Conservation (phyloP, 1,139 yeast species). For the Spencermartinsiella ligniputridi region DNA sequence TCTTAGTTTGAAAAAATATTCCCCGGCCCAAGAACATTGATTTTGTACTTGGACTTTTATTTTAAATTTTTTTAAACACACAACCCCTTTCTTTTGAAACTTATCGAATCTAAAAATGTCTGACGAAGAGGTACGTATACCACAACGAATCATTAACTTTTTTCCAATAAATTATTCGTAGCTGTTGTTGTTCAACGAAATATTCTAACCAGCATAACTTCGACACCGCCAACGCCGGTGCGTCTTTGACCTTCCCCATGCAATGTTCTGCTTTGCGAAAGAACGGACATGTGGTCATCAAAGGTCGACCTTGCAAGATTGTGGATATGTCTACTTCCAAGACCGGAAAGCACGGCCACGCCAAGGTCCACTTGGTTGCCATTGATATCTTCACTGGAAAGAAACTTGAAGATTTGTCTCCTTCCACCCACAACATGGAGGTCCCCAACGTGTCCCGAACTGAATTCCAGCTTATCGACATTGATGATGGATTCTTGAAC, state of each 20-base stretch:
- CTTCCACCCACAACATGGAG: constrained; percentile 99
- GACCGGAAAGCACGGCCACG: constrained; percentile 99
- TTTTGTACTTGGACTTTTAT: background rate
- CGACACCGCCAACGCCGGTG: constrained; percentile 99
- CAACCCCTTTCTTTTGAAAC: background rate
- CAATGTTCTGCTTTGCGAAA: constrained; percentile 99
- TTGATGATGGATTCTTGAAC: constrained; percentile 96
- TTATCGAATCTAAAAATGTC: background rate
- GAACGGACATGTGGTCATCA: constrained; percentile 98
- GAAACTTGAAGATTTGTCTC: constrained; percentile 99
- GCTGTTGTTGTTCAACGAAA: background rate
- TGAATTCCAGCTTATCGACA: constrained; percentile 95
- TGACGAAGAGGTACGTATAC: constrained; percentile 1
- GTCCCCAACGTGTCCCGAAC: constrained; percentile 96
- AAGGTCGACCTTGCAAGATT: constrained; percentile 99
- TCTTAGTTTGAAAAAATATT: no score
- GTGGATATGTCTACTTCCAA: constrained; percentile 99
- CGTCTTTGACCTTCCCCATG: constrained; percentile 97
- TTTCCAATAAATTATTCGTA: background rate
- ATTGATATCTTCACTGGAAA: constrained; percentile 98
- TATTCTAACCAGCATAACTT: constrained; percentile 61
- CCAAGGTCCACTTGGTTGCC: constrained; percentile 99
- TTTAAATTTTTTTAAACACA: background rate
- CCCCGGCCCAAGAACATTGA: background rate
- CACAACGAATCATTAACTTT: background rate